Conservation (phyloP, 192 early-diverging fungal genomes). For the Entomortierella lignicola region DNA sequence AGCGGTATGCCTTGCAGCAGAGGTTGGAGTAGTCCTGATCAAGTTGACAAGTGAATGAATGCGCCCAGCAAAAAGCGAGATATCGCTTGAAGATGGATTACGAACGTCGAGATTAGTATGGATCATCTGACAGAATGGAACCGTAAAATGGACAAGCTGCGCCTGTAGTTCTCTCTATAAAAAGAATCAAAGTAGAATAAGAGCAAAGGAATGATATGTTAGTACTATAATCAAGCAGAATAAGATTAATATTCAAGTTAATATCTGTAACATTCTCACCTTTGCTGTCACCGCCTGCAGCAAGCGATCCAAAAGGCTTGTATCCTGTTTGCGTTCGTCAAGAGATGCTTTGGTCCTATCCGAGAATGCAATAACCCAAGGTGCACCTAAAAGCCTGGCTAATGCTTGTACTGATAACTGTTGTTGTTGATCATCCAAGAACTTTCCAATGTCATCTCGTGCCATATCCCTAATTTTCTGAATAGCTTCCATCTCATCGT, state of each 20-base stretch:
- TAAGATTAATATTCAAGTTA: no score
- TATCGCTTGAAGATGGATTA: constrained; percentile 41
- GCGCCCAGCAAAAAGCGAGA: constrained; percentile 42
- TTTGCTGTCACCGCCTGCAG: constrained; percentile 25
- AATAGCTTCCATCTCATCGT: constrained; percentile 12
- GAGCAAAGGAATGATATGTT: no score
- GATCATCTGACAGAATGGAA: constrained; percentile 49
- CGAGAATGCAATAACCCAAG: constrained; percentile 49
- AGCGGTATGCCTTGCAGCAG: constrained; percentile 46
- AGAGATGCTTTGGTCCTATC: constrained; percentile 25
- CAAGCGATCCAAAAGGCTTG: constrained; percentile 23
- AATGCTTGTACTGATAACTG: constrained; percentile 6
- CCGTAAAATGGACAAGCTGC: constrained; percentile 45
- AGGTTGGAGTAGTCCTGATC: constrained; percentile 43
- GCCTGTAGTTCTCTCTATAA: constrained; percentile 41
- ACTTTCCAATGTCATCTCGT: constrained; percentile 10
- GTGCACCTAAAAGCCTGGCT: constrained; percentile 41
- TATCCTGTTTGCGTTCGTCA: constrained; percentile 36
- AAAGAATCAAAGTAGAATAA: no score
- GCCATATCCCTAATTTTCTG: constrained; percentile 32
- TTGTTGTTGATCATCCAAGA: constrained; percentile 35
- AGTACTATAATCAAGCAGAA: no score
- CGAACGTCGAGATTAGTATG: constrained; percentile 46
- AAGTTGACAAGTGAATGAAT: constrained; percentile 50
- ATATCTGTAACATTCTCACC: constrained; percentile 22